Percentiles rank a stretch among this genome's conserved stretches.
Conservation (phyloP, 177 flowering plant species). For the Vitis hybrid region DNA sequence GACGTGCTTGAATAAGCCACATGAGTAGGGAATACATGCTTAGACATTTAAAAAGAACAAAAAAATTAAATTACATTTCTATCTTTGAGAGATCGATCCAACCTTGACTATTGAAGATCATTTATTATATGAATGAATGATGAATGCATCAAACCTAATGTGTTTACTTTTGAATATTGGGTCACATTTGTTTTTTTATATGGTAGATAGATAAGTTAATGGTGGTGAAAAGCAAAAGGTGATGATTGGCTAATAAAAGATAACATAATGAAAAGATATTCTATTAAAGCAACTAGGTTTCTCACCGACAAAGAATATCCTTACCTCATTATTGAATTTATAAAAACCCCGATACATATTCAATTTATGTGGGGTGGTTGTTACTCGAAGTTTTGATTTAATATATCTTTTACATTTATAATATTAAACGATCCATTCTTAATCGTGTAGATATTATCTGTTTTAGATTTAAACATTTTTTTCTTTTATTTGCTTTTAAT, state of each 20-base stretch:
- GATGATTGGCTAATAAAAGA: background rate
- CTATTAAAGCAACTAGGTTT: background rate
- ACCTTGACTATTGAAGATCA: too few relatives aligned
- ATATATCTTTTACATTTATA: too few relatives aligned
- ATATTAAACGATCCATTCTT: too few relatives aligned
- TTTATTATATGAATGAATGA: background rate
- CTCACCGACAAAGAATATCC: background rate
- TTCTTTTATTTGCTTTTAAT: too few relatives aligned
- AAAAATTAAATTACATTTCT: too few relatives aligned
- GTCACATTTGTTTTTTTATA: background rate
- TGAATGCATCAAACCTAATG: background rate
- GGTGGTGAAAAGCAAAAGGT: background rate
- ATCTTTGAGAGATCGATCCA: too few relatives aligned
- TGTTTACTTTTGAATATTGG: background rate
- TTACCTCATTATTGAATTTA: background rate
- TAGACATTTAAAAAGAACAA: too few relatives aligned
- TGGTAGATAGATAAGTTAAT: background rate
- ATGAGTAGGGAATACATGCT: too few relatives aligned
- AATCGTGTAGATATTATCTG: rapidly evolving
- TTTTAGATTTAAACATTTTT: too few relatives aligned
- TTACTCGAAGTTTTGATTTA: background rate
- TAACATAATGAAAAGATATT: background rate
- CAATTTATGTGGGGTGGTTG: background rate
- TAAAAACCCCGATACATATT: background rate
- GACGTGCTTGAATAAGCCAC: too few relatives aligned